Evolutionary conservation across 208 protist genomes (phyloP).

Genomic region (Leishmania major): DNA sequence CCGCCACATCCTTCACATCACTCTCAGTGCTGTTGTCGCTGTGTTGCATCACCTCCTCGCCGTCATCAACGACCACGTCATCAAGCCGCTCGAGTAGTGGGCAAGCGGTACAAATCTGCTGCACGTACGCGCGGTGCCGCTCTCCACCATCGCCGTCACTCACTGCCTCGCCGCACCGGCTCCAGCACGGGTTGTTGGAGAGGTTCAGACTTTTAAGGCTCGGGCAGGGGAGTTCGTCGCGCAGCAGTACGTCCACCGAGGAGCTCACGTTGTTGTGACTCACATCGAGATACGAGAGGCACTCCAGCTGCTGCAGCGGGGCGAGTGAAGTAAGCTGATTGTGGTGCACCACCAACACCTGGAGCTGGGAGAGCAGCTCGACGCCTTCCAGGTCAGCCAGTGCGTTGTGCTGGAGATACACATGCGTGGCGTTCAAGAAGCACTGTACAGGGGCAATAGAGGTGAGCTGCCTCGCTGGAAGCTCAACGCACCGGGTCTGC

Average conservation of each 20-base stretch:
- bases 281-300: constrained; percentile 68
- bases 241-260: constrained; percentile 25
- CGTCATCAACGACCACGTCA: constrained; percentile 27
- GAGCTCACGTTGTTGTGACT: constrained; percentile 53
- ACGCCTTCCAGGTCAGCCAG: constrained; percentile 62
- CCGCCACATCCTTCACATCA: background rate
- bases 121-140: constrained; percentile 10
- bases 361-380: constrained; percentile 59
- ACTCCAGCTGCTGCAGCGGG: constrained; percentile 45
- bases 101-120: constrained; percentile 31
- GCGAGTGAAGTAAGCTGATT: constrained; percentile 57
- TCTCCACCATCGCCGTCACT: background rate
- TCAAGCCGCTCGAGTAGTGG: constrained; percentile 53
- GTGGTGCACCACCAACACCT: constrained; percentile 78
- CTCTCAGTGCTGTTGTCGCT: constrained; percentile 5
- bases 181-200: constrained; percentile 52
- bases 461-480: constrained; percentile 41
- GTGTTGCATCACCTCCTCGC: constrained; percentile 1
- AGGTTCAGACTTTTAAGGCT: constrained; percentile 64
- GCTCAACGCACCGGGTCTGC: constrained; percentile 52
- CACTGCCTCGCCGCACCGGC: background rate
- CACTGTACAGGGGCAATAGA: constrained; percentile 46
- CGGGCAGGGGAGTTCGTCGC: constrained; percentile 52
- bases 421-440: constrained; percentile 77
- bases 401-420: constrained; percentile 82